Conservation (phyloP, 345 rosid genomes). For the Rhodamnia argentea region DNA sequence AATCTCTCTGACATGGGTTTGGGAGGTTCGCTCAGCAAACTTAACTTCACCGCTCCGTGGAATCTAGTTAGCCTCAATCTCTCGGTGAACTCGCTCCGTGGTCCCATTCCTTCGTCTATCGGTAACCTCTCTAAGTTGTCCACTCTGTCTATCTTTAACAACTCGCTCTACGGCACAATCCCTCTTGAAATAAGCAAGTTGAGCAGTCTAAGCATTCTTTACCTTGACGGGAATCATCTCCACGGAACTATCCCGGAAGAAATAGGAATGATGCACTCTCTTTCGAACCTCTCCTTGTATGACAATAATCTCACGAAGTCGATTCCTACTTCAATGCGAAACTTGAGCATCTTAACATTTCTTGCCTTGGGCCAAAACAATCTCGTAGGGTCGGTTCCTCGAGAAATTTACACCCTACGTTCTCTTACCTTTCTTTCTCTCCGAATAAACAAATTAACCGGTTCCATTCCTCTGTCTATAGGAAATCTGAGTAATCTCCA, state of each 20-base stretch:
- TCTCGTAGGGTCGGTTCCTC: background rate
- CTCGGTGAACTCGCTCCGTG: slow-evolving; percentile 2
- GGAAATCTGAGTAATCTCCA: background rate
- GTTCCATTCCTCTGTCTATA: background rate
- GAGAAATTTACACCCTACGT: background rate
- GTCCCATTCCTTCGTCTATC: slow-evolving; percentile 12
- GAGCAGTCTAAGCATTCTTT: background rate
- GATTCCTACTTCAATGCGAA: background rate
- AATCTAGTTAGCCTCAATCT: background rate
- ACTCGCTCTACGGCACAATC: background rate
- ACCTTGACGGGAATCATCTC: background rate
- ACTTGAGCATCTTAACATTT: background rate
- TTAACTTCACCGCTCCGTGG: slow-evolving; percentile 8
- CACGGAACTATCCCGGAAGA: background rate
- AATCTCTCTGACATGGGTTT: background rate
- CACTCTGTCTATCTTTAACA: background rate
- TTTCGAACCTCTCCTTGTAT: background rate
- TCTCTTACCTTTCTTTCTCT: background rate
- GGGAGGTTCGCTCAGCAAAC: slow-evolving; percentile 2
- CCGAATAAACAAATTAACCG: background rate
- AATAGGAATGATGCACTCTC: background rate
- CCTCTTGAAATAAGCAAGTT: background rate
- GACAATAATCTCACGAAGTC: background rate
- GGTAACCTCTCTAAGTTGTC: slow-evolving; percentile 10
- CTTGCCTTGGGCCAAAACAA: background rate